Conservation (phyloP, 495 filamentous ascomycete genomes). For the Paragyromitra xinjiangensis region DNA sequence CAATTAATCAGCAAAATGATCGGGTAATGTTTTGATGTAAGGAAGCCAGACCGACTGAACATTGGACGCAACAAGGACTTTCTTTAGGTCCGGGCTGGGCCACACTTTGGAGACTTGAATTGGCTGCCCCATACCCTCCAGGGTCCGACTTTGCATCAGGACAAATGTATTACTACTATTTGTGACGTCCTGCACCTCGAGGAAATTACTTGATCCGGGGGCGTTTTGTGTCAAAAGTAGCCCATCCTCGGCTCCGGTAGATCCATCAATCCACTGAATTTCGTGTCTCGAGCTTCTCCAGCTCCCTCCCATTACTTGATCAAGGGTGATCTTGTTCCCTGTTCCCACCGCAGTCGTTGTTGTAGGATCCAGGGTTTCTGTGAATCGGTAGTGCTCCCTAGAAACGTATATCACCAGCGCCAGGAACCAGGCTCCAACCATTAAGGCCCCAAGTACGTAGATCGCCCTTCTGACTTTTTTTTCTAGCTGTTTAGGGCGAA, state of each 20-base stretch:
- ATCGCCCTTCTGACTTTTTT: slow-evolving; percentile 71
- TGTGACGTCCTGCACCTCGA: slow-evolving; percentile 59
- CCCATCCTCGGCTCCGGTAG: slow-evolving; percentile 90
- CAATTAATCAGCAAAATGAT: background rate
- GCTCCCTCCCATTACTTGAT: slow-evolving; percentile 76
- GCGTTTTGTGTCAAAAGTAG: slow-evolving; percentile 68
- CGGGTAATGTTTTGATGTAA: slow-evolving; percentile 5
- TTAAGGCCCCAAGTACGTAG: slow-evolving; percentile 72
- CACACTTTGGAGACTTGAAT: slow-evolving; percentile 68
- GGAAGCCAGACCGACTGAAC: slow-evolving; percentile 56
- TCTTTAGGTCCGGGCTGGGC: slow-evolving; percentile 84
- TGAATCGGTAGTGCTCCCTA: slow-evolving; percentile 70
- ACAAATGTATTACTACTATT: slow-evolving; percentile 64
- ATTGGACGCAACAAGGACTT: slow-evolving; percentile 80
- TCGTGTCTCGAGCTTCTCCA: slow-evolving; percentile 75
- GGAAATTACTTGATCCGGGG: slow-evolving; percentile 52
- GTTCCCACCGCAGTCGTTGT: slow-evolving; percentile 69
- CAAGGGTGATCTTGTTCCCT: slow-evolving; percentile 80
- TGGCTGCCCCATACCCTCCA: slow-evolving; percentile 66
- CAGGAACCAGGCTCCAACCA: slow-evolving; percentile 80
- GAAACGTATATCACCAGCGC: slow-evolving; percentile 79
- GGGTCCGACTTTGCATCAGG: slow-evolving; percentile 74
- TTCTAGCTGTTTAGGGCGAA: slow-evolving; percentile 63
- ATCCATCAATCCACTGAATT: slow-evolving; percentile 87
- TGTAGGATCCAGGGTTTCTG: slow-evolving; percentile 69